phyloP scores from a whole-genome alignment of 495 filamentous ascomycete genomes.

The Penicillium waksmanii region DNA sequence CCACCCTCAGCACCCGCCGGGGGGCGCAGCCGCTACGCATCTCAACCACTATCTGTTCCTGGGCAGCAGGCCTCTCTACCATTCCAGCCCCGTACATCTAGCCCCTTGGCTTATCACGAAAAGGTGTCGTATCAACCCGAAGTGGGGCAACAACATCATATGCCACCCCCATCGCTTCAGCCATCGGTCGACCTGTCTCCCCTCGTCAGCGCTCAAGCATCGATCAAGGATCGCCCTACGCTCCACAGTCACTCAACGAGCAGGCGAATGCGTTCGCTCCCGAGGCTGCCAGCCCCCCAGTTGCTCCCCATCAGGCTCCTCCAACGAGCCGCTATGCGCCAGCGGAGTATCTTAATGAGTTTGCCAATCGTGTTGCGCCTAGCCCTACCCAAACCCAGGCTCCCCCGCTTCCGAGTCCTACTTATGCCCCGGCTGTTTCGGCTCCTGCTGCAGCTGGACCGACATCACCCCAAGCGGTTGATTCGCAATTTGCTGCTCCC shows the following conservation, averaged over 20 bases:
- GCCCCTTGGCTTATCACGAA: slow-evolving; percentile 72
- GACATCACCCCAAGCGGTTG: slow-evolving; percentile 27
- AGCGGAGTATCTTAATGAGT: slow-evolving; percentile 58
- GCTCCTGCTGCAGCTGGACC: slow-evolving; percentile 37
- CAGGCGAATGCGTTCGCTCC: slow-evolving; percentile 6
- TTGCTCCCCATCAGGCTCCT: slow-evolving; percentile 29
- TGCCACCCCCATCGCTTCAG: slow-evolving; percentile 32
- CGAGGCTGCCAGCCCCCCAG: slow-evolving; percentile 13
- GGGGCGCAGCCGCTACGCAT: slow-evolving; percentile 51
- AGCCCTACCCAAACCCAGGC: slow-evolving; percentile 37
- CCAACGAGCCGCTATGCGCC: slow-evolving; percentile 45
- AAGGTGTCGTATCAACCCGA: slow-evolving; percentile 44
- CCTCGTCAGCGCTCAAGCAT: slow-evolving; percentile 23
- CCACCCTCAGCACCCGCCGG: slow-evolving; percentile 41
- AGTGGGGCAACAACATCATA: slow-evolving; percentile 22
- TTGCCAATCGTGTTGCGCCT: slow-evolving; percentile 51
- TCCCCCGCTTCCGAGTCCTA: slow-evolving; percentile 34
- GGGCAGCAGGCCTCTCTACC: slow-evolving; percentile 52
- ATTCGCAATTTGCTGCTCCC: slow-evolving; percentile 54
- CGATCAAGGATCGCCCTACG: slow-evolving; percentile 25
- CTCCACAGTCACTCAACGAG: slow-evolving; percentile 17
- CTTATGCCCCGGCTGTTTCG: background rate
- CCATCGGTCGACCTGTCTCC: slow-evolving; percentile 33
- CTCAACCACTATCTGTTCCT: slow-evolving; percentile 52
- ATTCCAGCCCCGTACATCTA: slow-evolving; percentile 84